Evolutionary conservation across 1,284 basidiomycete species (phyloP), one percentile per base, ranked within the genome.

Genomic region (Trametes hirsuta): DNA sequence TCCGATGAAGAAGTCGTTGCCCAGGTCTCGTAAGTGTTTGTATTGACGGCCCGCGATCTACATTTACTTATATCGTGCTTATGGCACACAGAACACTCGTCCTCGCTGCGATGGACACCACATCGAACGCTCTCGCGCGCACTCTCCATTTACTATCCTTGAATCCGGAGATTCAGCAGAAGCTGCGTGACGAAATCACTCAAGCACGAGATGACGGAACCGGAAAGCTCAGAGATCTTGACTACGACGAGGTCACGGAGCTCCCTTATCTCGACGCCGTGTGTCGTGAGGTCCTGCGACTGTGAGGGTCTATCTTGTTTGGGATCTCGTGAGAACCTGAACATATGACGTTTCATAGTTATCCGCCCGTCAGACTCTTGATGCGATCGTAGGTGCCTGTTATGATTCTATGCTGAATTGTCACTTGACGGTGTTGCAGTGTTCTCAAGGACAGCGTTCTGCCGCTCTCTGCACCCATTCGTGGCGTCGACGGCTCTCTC

Each of bases 241-340:
- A 68, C 0, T 72, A 75, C 55, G 74, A 75, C 53, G 53, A 57
- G 4, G 59, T 76, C 8, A 70, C 70, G 52, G 65, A 63, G 1
- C 65, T 76, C 1, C 72, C 74, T 0, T 75, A 68, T 56, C 66
- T 76, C 10, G 74, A 76, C 49, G 72, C 72, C 1, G 69, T 76
- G n/a, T 72, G 72, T 40, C 66, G 72, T 14, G 74, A 76, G 56
- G 73, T 72, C 1, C 60, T 76, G 14, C 53, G 66, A 2, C 18
- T 68, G 41, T 66, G 55, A 25, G 64, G 30, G 30, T 62, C 2
- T 8, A 30, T 30, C 30, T 30, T 4, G 53, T 53, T 0, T 47
- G 30, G 30, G 30, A 8, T 44, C 1, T 6, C 11, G 12, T 30
- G 30, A 30, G 30, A 30, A 5, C 14, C n/a, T 12, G 11, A 4